A percentile compares a stretch with the other conserved stretches of the same genome.
Conservation (phyloP, 1,284 basidiomycete genomes). For the Stygiomarasmius scandens region DNA sequence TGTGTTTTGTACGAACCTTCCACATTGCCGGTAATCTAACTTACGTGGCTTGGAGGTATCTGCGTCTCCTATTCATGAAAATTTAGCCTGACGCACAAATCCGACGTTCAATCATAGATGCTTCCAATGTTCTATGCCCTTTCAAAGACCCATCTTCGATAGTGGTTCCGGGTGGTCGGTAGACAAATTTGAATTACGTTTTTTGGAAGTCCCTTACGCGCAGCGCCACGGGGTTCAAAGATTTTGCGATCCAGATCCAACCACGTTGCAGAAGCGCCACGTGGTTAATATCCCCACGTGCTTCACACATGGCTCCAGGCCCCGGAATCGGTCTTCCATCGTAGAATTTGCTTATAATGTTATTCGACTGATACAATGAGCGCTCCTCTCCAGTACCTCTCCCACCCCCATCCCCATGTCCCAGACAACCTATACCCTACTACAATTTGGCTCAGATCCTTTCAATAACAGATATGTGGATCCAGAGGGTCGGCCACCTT, state of each 20-base stretch:
- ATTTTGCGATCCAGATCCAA: not conserved
- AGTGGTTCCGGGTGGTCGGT: too few relatives aligned
- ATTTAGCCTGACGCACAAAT: too few relatives aligned
- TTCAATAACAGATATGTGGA: constrained; percentile 65
- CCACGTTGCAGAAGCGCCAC: not conserved
- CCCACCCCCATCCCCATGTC: constrained; percentile 33
- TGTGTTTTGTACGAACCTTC: too few relatives aligned
- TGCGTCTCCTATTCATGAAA: too few relatives aligned
- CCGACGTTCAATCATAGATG: too few relatives aligned
- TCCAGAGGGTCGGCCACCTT: constrained; percentile 64
- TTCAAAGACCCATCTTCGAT: too few relatives aligned
- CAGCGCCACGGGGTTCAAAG: not conserved
- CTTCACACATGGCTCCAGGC: not conserved
- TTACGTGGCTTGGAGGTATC: too few relatives aligned
- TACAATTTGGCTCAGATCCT: constrained; percentile 66
- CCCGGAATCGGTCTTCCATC: not conserved
- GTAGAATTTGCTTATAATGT: not conserved
- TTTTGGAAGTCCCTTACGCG: too few relatives aligned
- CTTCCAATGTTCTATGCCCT: too few relatives aligned
- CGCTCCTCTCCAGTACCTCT: not conserved
- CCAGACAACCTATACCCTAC: constrained; percentile 45
- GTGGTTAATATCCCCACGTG: not conserved
- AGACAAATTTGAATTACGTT: too few relatives aligned
- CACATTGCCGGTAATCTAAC: too few relatives aligned
- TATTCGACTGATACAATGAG: constrained; percentile 3